A percentile compares a stretch with the other conserved stretches of the same genome.
Conservation (phyloP, 108 stramenopile genomes). For the Conticribra guillardii region DNA sequence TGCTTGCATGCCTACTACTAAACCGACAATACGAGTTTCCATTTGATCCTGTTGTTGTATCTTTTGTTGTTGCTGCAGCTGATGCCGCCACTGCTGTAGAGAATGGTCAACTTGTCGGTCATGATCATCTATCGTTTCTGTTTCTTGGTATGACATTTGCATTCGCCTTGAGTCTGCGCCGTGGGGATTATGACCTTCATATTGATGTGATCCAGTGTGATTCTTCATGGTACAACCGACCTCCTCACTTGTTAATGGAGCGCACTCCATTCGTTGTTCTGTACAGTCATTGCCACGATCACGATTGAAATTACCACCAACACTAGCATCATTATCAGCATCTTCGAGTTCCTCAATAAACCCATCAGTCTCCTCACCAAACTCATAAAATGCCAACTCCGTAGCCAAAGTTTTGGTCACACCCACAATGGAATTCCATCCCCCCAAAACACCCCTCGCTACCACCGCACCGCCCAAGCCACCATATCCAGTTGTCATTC, state of each 20-base stretch:
- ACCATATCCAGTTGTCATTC: conserved; percentile 53
- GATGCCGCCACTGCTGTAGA: too few species aligned
- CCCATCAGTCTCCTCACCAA: conserved; percentile 42
- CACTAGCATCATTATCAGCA: not conserved
- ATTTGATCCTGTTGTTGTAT: conserved; percentile 18
- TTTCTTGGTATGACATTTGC: too few species aligned
- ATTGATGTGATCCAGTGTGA: too few species aligned
- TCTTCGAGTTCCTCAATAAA: not conserved
- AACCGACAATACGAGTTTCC: conserved; percentile 59
- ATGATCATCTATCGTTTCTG: too few species aligned
- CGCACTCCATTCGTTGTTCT: too few species aligned
- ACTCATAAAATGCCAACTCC: conserved; percentile 46
- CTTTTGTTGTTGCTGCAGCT: conserved; percentile 1
- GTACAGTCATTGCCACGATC: too few species aligned
- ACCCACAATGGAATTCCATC: conserved; percentile 63
- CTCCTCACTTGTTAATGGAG: too few species aligned
- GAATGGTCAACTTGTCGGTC: too few species aligned
- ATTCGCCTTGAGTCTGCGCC: too few species aligned
- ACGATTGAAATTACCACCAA: too few species aligned
- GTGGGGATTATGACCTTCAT: too few species aligned
- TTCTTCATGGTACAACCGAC: too few species aligned
- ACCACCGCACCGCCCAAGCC: conserved; percentile 43
- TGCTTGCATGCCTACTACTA: conserved; percentile 61
- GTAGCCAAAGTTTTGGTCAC: conserved; percentile 62
- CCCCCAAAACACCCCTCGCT: conserved; percentile 53